Evolutionary conservation across 2,329 filamentous ascomycete genomes (phyloP).

Genomic region (Mollisia scopiformis): DNA sequence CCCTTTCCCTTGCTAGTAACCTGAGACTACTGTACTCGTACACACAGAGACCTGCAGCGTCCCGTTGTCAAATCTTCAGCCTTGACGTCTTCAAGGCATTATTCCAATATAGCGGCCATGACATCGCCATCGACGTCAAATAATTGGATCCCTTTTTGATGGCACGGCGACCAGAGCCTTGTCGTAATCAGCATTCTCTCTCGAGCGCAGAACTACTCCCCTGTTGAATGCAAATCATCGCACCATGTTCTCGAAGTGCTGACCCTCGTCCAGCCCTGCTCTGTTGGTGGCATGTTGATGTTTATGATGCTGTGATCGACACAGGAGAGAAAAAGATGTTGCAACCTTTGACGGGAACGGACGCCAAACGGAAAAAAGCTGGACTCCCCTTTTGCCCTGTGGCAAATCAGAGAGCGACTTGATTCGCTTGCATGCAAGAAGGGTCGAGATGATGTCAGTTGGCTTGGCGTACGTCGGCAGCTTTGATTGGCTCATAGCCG

Average conservation of each 20-base stretch:
- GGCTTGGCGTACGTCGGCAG: neutral
- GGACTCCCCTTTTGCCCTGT: neutral
- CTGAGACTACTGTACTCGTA: neutral
- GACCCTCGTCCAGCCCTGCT: neutral
- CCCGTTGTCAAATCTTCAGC: conserved; percentile 2
- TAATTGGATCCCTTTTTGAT: neutral
- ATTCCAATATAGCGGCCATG: neutral
- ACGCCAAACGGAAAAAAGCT: neutral
- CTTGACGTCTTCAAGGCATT: conserved; percentile 6
- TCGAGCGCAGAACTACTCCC: no score
- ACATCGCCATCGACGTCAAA: conserved; percentile 6
- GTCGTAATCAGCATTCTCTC: neutral
- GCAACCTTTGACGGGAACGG: neutral
- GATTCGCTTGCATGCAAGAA: neutral
- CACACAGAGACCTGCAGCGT: no score
- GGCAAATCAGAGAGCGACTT: neutral
- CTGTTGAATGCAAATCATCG: neutral
- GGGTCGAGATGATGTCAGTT: neutral
- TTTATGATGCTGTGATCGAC: neutral
- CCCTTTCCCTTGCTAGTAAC: no score
- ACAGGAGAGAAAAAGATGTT: no score
- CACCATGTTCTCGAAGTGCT: neutral
- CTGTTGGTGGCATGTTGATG: neutral
- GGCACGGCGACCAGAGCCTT: neutral
- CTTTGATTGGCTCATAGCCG: neutral